phyloP scores from a whole-genome alignment of 306 rosid genomes.

The Vigna hirtella region DNA sequence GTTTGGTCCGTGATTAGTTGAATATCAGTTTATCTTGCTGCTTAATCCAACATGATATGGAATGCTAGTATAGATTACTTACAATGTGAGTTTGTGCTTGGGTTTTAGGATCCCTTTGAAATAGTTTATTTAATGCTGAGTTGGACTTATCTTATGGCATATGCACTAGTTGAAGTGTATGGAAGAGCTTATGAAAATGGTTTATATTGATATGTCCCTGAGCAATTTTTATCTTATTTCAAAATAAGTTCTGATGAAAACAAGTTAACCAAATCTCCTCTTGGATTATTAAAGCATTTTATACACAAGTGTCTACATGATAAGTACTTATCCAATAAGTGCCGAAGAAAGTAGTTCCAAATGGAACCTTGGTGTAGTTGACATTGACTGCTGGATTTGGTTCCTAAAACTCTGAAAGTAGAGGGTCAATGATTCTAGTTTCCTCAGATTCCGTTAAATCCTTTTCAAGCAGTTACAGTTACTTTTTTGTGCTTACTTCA shows the following conservation, averaged over 20 bases:
- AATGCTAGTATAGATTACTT: constrained; percentile 5
- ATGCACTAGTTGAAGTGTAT: too few species aligned
- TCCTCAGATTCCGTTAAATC: constrained; percentile 13
- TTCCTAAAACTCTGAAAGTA: constrained; percentile 16
- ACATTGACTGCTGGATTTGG: not conserved
- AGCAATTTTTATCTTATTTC: too few species aligned
- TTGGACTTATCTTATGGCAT: not conserved
- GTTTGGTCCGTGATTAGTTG: not conserved
- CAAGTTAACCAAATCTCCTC: not conserved
- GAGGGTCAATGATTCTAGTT: constrained; percentile 5
- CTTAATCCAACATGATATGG: not conserved
- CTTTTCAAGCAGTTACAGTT: constrained; percentile 6
- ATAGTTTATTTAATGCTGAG: not conserved
- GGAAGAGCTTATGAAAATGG: not conserved
- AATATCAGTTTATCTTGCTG: constrained; percentile 1
- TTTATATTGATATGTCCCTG: too few species aligned
- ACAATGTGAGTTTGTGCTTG: not conserved
- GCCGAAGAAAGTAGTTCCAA: not conserved
- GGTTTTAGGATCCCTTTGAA: not conserved
- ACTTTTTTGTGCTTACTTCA: not conserved
- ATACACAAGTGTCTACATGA: not conserved
- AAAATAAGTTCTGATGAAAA: not conserved
- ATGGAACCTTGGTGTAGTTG: too few species aligned
- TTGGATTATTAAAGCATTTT: not conserved
- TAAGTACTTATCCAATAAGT: not conserved